These are phyloP conservation scores for Candida bentonensis DNA, from an alignment of 805 yeast species.

Conservation along the genomic window DNA sequence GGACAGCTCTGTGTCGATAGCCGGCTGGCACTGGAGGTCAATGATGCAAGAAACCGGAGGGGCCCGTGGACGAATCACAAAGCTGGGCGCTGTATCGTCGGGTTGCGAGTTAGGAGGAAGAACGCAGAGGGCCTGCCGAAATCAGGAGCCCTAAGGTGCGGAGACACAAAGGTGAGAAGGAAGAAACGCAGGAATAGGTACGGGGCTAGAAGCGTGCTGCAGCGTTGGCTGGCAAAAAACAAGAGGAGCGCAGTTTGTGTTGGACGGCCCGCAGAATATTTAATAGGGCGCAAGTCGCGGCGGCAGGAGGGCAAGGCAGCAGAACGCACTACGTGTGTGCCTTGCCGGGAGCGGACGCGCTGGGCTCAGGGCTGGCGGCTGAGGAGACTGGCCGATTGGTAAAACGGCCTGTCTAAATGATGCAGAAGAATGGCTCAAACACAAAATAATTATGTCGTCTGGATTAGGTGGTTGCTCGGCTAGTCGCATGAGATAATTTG, in stretches of 20 bases:
- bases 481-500: constrained; percentile 1
- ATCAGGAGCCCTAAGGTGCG: not conserved
- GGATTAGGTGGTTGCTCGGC: not conserved
- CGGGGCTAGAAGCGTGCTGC: not conserved
- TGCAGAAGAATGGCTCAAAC: not conserved
- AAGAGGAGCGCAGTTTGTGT: not conserved
- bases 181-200: not conserved
- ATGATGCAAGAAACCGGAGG: not conserved
- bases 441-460: not conserved
- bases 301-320: too few species aligned
- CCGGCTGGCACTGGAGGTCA: not conserved
- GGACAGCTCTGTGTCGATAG: not conserved
- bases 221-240: not conserved
- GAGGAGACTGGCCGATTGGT: not conserved
- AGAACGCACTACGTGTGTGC: too few species aligned
- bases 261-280: not conserved
- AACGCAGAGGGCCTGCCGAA: not conserved
- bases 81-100: not conserved
- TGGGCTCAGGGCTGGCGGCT: not conserved
- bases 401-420: not conserved
- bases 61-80: not conserved
- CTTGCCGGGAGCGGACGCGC: not conserved
- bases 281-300: not conserved
- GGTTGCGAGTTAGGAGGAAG: not conserved
- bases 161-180: not conserved